Conservation (phyloP, 2,329 filamentous ascomycete genomes). For the Elsinoe necatrix region DNA sequence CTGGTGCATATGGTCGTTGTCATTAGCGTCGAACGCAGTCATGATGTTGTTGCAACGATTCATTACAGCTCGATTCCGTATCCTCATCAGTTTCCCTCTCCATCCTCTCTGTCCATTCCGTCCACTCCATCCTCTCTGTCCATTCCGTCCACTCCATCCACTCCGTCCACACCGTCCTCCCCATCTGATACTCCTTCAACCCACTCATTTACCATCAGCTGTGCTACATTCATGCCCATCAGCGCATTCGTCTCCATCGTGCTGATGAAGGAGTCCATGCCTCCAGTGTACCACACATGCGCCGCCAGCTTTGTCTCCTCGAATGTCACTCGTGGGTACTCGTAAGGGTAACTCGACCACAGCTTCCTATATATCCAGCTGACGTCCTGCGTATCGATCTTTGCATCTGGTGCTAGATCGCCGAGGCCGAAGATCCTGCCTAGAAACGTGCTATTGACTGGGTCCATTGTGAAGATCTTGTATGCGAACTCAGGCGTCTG, state of each 20-base stretch:
- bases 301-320: slow-evolving; percentile 64
- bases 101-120: too few relatives aligned
- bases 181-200: slow-evolving; percentile 7
- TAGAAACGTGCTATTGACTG: slow-evolving; percentile 41
- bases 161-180: neutral
- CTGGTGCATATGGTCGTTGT: too few relatives aligned
- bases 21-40: too few relatives aligned
- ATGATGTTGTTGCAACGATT: too few relatives aligned
- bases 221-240: slow-evolving; percentile 80
- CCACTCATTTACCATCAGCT: slow-evolving; percentile 58
- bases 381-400: slow-evolving; percentile 40
- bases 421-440: slow-evolving; percentile 40
- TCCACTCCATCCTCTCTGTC: too few relatives aligned
- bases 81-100: too few relatives aligned
- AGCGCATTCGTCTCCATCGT: slow-evolving; percentile 95
- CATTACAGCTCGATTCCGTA: too few relatives aligned
- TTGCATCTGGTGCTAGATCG: slow-evolving; percentile 22
- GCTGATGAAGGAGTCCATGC: slow-evolving; percentile 87
- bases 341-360: slow-evolving; percentile 80
- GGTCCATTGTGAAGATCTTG: slow-evolving; percentile 56
- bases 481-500: slow-evolving; percentile 48
- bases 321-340: slow-evolving; percentile 78
- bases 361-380: slow-evolving; percentile 70
- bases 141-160: too few relatives aligned
- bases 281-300: slow-evolving; percentile 58